A percentile compares a stretch with the other conserved stretches of the same genome.
phyloP scores from a whole-genome alignment of 768 basidiomycete species.

The Hortiboletus flavorubellus region DNA sequence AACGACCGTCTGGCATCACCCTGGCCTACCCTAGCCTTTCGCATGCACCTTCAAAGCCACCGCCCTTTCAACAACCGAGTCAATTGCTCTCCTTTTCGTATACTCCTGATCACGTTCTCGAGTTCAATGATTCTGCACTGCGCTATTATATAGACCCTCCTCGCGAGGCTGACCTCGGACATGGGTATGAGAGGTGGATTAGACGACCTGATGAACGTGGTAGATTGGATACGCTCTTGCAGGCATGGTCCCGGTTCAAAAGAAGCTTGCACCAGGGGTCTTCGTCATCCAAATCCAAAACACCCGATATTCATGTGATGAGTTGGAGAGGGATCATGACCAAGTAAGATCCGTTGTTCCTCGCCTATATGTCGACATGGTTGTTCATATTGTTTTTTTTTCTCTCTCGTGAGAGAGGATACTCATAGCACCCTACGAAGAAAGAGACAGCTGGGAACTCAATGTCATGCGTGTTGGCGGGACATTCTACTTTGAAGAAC shows the following conservation, averaged over 20 bases:
- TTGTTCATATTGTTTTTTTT: constrained; percentile 15
- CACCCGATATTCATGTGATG: constrained; percentile 52
- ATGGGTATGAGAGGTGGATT: constrained; percentile 74
- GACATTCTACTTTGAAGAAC: constrained; percentile 74
- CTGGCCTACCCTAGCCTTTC: constrained; percentile 27
- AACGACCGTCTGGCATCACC: not conserved
- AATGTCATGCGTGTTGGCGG: constrained; percentile 77
- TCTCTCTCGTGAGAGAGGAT: constrained; percentile 54
- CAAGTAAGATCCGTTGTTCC: constrained; percentile 47
- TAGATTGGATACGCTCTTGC: constrained; percentile 65
- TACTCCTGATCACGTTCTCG: constrained; percentile 49
- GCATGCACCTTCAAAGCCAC: constrained; percentile 17
- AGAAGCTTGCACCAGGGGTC: constrained; percentile 32
- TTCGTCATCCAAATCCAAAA: constrained; percentile 19
- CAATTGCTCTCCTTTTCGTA: constrained; percentile 74
- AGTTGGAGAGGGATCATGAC: constrained; percentile 85
- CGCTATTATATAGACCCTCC: constrained; percentile 73
- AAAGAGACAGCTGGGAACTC: constrained; percentile 73
- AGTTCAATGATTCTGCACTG: constrained; percentile 67
- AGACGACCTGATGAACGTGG: constrained; percentile 61
- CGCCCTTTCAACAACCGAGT: constrained; percentile 67
- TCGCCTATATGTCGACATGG: not conserved
- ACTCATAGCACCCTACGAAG: constrained; percentile 79
- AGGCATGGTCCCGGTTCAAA: constrained; percentile 48
- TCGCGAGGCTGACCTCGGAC: constrained; percentile 55